Evolutionary conservation across 1,139 yeast genomes (phyloP).

Genomic region (Diutina siamensis): DNA sequence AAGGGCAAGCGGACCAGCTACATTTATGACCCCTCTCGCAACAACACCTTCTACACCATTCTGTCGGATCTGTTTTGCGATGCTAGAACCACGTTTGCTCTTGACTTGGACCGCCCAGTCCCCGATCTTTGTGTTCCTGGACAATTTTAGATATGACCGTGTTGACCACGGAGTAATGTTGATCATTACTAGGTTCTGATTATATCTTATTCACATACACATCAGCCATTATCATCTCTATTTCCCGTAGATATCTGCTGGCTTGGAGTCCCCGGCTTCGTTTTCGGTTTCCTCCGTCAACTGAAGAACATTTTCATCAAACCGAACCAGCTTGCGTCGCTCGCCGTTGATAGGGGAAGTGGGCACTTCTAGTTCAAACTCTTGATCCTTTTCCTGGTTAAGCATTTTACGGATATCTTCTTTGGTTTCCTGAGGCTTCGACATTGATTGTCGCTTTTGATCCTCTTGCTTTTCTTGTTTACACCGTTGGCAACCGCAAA

Average conservation of each 20-base stretch:
- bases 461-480: conserved; percentile 38
- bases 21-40: background rate
- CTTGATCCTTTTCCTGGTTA: conserved; percentile 26
- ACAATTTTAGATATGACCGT: too few relatives aligned
- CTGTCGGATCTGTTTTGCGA: background rate
- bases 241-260: background rate
- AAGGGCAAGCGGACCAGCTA: background rate
- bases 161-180: background rate
- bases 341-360: conserved; percentile 15
- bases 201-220: too few relatives aligned
- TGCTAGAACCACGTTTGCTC: background rate
- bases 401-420: conserved; percentile 36
- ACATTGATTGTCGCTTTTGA: conserved; percentile 18
- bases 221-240: background rate
- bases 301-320: conserved; percentile 44
- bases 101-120: background rate
- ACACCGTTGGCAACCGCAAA: conserved; percentile 62
- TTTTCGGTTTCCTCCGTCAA: conserved; percentile 3
- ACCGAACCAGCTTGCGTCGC: conserved; percentile 63
- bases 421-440: background rate
- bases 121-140: too few relatives aligned
- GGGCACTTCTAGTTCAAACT: conserved; percentile 39
- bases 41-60: background rate
- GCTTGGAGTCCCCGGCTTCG: background rate
- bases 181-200: background rate